Conservation (phyloP, 495 filamentous ascomycete species). For the Penicillium longicatenatum region DNA sequence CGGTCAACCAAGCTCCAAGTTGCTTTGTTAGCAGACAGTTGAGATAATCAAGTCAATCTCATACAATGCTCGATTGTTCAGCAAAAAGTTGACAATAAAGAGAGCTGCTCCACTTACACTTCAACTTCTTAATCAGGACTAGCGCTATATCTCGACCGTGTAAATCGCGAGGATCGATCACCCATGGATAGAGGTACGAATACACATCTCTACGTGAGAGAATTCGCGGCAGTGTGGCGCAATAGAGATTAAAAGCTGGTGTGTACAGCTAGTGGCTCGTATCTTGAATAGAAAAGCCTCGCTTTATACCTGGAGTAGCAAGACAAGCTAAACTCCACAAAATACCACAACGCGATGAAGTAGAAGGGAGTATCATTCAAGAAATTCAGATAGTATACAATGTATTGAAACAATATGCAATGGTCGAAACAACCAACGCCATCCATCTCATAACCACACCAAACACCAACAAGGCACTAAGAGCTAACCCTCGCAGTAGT, state of each 20-base stretch:
- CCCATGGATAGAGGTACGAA: no score
- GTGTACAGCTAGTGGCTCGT: no score
- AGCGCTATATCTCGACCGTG: neutral
- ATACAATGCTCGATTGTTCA: neutral
- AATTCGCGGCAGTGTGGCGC: no score
- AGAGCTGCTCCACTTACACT: neutral
- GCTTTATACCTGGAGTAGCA: no score
- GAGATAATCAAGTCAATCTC: no score
- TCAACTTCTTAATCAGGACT: neutral
- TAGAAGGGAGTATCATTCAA: conserved; percentile 5
- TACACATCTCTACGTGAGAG: no score
- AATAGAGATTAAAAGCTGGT: no score
- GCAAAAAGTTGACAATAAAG: neutral
- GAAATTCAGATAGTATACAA: conserved; percentile 4
- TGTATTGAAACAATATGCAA: neutral
- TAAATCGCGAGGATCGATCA: no score
- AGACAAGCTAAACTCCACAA: neutral
- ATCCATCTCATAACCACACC: conserved; percentile 4
- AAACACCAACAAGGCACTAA: conserved; percentile 3
- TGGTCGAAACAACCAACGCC: neutral
- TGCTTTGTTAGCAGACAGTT: neutral
- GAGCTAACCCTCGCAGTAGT: neutral
- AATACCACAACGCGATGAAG: neutral
- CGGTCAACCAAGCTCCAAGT: neutral
- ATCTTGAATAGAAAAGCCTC: no score